A percentile compares a stretch with the other conserved stretches of the same genome.
These are phyloP conservation scores for Trichopus zeylanicus DNA, from an alignment of 116 monocot species.

Conservation along the genomic window DNA sequence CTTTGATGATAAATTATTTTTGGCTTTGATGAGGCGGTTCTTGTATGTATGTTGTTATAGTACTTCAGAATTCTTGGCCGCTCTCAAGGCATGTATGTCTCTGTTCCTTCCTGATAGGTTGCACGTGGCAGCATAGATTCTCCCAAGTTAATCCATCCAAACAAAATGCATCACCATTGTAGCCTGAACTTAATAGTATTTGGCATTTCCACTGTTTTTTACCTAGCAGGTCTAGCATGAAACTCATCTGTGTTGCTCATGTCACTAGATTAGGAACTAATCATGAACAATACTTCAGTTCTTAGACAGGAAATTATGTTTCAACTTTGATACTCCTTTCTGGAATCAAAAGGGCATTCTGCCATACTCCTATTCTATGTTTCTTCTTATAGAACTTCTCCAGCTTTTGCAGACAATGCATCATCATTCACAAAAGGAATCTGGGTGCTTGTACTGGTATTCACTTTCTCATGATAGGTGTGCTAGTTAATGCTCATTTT, in stretches of 20 bases:
- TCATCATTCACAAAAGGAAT: constrained; percentile 23
- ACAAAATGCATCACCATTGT: no score
- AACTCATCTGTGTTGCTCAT: no score
- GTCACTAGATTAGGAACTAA: no score
- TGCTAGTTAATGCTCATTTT: constrained; percentile 25
- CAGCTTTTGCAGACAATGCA: constrained; percentile 48
- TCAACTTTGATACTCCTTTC: no score
- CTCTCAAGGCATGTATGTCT: constrained; percentile 56
- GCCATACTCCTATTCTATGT: not conserved
- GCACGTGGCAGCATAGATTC: not conserved
- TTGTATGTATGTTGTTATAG: constrained; percentile 80
- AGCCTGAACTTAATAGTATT: no score
- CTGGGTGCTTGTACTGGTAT: constrained; percentile 32
- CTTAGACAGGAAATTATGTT: no score
- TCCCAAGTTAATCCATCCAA: no score
- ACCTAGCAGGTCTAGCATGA: no score
- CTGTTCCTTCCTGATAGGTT: not conserved
- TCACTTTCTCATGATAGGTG: constrained; percentile 82
- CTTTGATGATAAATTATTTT: constrained; percentile 45
- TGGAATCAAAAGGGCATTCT: no score
- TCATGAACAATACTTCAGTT: no score
- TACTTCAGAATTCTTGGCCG: constrained; percentile 68
- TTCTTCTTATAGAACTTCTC: not conserved
- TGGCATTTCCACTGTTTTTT: no score
- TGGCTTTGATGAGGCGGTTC: constrained; percentile 84